Conservation (phyloP, 805 yeast species). For the Tetrapisispora taiwanensis region DNA sequence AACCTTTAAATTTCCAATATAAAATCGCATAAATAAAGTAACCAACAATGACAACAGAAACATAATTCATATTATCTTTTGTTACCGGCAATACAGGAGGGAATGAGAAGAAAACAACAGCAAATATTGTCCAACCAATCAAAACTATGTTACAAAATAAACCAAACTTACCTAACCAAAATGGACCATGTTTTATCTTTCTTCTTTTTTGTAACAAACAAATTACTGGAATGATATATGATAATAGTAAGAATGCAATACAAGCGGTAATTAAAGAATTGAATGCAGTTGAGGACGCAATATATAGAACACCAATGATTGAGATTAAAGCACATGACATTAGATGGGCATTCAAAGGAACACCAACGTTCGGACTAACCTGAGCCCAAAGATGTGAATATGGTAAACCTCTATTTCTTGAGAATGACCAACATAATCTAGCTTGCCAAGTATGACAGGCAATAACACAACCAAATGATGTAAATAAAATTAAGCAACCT, state of each 20-base stretch:
- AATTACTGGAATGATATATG: conserved; percentile 48
- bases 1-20: conserved; percentile 43
- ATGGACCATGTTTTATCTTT: conserved; percentile 49
- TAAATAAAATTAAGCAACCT: conserved; percentile 41
- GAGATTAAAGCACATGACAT: conserved; percentile 46
- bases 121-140: conserved; percentile 48
- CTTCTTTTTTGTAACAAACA: conserved; percentile 37
- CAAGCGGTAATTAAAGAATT: conserved; percentile 57
- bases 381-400: conserved; percentile 44
- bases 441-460: conserved; percentile 67
- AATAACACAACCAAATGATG: conserved; percentile 55
- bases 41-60: conserved; percentile 45
- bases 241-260: conserved; percentile 48
- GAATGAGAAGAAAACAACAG: conserved; percentile 52
- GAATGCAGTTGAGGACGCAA: conserved; percentile 61
- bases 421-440: conserved; percentile 60
- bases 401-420: conserved; percentile 62
- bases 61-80: conserved; percentile 57
- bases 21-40: conserved; percentile 34
- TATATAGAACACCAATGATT: conserved; percentile 46
- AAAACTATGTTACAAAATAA: conserved; percentile 40
- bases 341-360: conserved; percentile 54
- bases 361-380: conserved; percentile 43
- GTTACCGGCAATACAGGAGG: conserved; percentile 56
- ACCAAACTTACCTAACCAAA: conserved; percentile 54